Evolutionary conservation across 2,329 filamentous ascomycete genomes (phyloP).

Genomic region (Aspergillus melleus): DNA sequence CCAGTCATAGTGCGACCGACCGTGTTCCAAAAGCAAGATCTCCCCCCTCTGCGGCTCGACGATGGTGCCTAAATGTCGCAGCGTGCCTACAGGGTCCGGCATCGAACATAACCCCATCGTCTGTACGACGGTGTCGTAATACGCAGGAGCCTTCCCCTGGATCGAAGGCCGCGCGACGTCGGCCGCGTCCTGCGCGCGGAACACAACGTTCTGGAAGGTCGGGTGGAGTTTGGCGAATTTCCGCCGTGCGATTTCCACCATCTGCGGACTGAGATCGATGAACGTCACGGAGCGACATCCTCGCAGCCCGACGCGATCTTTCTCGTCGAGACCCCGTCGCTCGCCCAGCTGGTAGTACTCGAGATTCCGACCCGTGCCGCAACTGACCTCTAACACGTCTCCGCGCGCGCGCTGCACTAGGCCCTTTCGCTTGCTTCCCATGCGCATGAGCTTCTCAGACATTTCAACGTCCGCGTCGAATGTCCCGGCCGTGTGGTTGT

Average conservation of each 20-base stretch:
- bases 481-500: slow-evolving; percentile 42
- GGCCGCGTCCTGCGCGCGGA: slow-evolving; percentile 38
- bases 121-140: slow-evolving; percentile 51
- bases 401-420: slow-evolving; percentile 46
- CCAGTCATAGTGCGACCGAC: slow-evolving; percentile 48
- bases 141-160: slow-evolving; percentile 8
- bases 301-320: slow-evolving; percentile 29
- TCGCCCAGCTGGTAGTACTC: slow-evolving; percentile 46
- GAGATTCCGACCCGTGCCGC: slow-evolving; percentile 52
- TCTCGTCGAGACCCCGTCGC: slow-evolving; percentile 30
- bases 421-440: slow-evolving; percentile 42
- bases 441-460: slow-evolving; percentile 44
- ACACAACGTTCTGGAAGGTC: slow-evolving; percentile 31
- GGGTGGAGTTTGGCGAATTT: slow-evolving; percentile 44
- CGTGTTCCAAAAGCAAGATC: slow-evolving; percentile 52
- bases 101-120: slow-evolving; percentile 54
- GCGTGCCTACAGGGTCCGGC: slow-evolving; percentile 42
- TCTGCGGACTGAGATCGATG: slow-evolving; percentile 50
- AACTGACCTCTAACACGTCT: slow-evolving; percentile 51
- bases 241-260: slow-evolving; percentile 46
- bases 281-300: slow-evolving; percentile 47
- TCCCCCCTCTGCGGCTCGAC: slow-evolving; percentile 41
- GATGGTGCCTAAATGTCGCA: slow-evolving; percentile 42
- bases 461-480: slow-evolving; percentile 50
- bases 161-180: slow-evolving; percentile 22